Percentiles rank a stretch among this genome's conserved stretches.
Evolutionary conservation across 2,329 filamentous ascomycete species (phyloP).

Genomic region (Stagonosporopsis chrysanthemi): DNA sequence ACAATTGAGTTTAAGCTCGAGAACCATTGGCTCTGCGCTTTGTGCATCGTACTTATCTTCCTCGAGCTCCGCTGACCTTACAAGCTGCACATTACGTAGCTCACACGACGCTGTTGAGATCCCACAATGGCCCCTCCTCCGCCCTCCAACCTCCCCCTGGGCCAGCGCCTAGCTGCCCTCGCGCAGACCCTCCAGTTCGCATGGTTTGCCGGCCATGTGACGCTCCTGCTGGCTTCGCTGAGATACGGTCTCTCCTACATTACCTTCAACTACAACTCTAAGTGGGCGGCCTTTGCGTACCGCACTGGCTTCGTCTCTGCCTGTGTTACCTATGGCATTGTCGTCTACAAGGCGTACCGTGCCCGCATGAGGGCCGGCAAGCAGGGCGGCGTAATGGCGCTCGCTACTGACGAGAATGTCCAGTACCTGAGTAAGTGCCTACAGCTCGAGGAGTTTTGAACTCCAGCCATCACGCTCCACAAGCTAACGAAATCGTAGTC

Average conservation of each 20-base stretch:
- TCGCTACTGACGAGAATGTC: constrained; percentile 91
- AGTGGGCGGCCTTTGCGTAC: constrained; percentile 83
- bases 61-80: constrained; percentile 37
- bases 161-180: constrained; percentile 77
- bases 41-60: constrained; percentile 20
- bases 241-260: constrained; percentile 88
- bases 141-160: constrained; percentile 71
- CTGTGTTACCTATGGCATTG: constrained; percentile 92
- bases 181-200: constrained; percentile 92
- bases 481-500: constrained; percentile 59
- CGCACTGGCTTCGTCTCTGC: constrained; percentile 89
- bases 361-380: constrained; percentile 80
- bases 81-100: constrained; percentile 33
- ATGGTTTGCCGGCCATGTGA: constrained; percentile 76
- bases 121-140: constrained; percentile 75
- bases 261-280: constrained; percentile 83
- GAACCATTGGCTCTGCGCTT: constrained; percentile 20
- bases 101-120: constrained; percentile 39
- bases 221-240: constrained; percentile 80
- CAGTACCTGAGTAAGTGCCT: constrained; percentile 85
- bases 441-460: not conserved
- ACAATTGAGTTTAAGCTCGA: constrained; percentile 22
- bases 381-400: constrained; percentile 67
- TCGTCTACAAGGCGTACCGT: constrained; percentile 96
- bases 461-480: constrained; percentile 22